Evolutionary conservation across 2,329 filamentous ascomycete species (phyloP), one percentile per base, ranked within the genome.

Genomic region (Elsinoe ampelina): DNA sequence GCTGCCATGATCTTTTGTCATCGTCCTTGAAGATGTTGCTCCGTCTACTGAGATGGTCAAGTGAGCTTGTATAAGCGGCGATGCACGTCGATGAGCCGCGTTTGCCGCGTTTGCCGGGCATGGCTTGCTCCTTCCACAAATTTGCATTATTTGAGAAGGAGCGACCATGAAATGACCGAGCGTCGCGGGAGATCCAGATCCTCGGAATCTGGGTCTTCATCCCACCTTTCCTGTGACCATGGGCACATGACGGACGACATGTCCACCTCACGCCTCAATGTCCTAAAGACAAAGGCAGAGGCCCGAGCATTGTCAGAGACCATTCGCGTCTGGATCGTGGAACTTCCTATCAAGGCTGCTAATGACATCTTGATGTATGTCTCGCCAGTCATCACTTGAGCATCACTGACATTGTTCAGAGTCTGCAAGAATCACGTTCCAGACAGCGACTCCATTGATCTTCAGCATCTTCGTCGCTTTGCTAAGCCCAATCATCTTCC

Each of bases 281-380:
- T 56, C 39, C 65, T 78, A 58, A 73, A 72, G 64, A 77, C 75
- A 54, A 76, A 75, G 61, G 75, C 76, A 60, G 75, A 78, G 64
- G 73, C 75, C 60, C 73, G 73, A 55, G 74, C 75, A 57, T 71
- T 70, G 54, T 70, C 73, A 35, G 75, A 77, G 62, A 76, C 73
- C 30, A 67, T 85, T 51, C 76, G 80, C 58, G 84, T 84, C 55
- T 86, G 86, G 68, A 81, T 89, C 61, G 85, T 88, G 51, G 79
- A 85, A 65, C 80, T 87, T 56, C 87, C 87, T 47, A 81, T 83
- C 61, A 87, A 84, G 70, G 78, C 79, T 63, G 86, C 87, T 62
- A 89, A 86, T 69, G 77, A 80, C 61, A 79, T 89, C 65, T 80
- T 93, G 66, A 83, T 79, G 87, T 90, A 82, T 76, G 35, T 54